Conservation (phyloP, 1,284 basidiomycete genomes). For the Pterula multifida region DNA sequence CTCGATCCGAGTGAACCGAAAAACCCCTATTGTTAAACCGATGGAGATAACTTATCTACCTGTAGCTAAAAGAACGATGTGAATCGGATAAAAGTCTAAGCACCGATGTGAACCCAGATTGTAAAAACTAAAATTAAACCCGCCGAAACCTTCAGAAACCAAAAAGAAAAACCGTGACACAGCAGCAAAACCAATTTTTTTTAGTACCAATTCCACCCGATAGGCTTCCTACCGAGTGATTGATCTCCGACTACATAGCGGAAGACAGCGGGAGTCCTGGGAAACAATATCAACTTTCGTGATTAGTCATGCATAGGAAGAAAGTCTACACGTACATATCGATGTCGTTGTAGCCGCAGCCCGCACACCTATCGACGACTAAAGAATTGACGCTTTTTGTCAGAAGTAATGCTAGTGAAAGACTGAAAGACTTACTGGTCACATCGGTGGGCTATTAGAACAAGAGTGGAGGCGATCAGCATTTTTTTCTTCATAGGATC, state of each 20-base stretch:
- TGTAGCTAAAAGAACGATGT: too few species aligned
- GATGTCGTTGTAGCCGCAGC: not conserved
- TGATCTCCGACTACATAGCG: not conserved
- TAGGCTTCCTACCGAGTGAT: not conserved
- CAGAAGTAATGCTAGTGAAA: not conserved
- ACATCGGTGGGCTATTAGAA: conserved; percentile 1
- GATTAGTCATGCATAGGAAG: not conserved
- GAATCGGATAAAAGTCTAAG: too few species aligned
- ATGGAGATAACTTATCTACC: too few species aligned
- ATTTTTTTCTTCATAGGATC: not conserved
- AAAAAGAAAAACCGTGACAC: too few species aligned
- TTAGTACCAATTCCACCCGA: not conserved
- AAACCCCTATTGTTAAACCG: too few species aligned
- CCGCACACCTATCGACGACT: not conserved
- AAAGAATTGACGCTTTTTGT: not conserved
- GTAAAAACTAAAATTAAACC: too few species aligned
- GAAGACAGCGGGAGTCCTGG: not conserved
- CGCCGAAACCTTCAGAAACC: too few species aligned
- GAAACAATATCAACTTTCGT: not conserved
- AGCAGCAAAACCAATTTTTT: too few species aligned
- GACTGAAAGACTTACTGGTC: not conserved
- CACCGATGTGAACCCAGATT: too few species aligned
- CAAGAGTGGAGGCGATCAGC: not conserved
- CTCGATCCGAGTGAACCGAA: too few species aligned
- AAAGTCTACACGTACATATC: not conserved